These are phyloP conservation scores for Quercus robur DNA, from an alignment of 306 rosid species.

Conservation along the genomic window DNA sequence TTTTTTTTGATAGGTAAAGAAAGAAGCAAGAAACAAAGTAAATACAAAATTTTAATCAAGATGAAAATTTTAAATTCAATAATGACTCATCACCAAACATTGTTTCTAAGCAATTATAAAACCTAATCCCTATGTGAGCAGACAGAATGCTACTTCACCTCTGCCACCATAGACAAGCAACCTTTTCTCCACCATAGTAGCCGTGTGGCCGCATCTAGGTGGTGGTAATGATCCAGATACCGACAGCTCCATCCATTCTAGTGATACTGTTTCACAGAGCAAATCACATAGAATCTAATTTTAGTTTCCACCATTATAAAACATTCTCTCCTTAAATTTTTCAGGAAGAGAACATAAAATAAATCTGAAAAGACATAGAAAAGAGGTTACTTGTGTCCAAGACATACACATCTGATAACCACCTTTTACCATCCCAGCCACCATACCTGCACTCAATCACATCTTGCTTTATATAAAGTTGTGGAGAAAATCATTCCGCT, in stretches of 20 bases:
- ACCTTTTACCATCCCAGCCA: conserved; percentile 99
- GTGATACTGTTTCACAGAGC: conserved; percentile 57
- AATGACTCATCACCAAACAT: background rate
- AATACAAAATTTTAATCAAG: background rate
- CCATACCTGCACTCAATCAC: conserved; percentile 69
- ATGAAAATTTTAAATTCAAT: background rate
- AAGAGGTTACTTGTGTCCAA: conserved; percentile 78
- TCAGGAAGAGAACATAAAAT: background rate
- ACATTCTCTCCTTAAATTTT: background rate
- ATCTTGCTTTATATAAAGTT: conserved; percentile 10
- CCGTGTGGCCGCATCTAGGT: conserved; percentile 93
- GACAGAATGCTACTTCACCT: conserved; percentile 48
- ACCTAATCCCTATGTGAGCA: conserved; percentile 10
- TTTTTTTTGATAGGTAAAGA: too few species aligned
- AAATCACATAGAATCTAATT: conserved; percentile 20
- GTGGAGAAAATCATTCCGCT: conserved; percentile 8
- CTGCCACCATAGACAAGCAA: conserved; percentile 94
- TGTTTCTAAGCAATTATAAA: background rate
- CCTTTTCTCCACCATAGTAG: conserved; percentile 90
- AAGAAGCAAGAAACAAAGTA: too few species aligned
- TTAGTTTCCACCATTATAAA: conserved; percentile 13
- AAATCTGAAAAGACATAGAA: conserved; percentile 11
- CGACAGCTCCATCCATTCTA: conserved; percentile 90
- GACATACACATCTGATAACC: conserved; percentile 91
- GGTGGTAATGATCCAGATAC: conserved; percentile 81